Percentiles rank a stretch among this genome's conserved stretches.
These are phyloP conservation scores for Aquanectria penicillioides DNA, from an alignment of 2,329 filamentous ascomycete species.

Conservation along the genomic window DNA sequence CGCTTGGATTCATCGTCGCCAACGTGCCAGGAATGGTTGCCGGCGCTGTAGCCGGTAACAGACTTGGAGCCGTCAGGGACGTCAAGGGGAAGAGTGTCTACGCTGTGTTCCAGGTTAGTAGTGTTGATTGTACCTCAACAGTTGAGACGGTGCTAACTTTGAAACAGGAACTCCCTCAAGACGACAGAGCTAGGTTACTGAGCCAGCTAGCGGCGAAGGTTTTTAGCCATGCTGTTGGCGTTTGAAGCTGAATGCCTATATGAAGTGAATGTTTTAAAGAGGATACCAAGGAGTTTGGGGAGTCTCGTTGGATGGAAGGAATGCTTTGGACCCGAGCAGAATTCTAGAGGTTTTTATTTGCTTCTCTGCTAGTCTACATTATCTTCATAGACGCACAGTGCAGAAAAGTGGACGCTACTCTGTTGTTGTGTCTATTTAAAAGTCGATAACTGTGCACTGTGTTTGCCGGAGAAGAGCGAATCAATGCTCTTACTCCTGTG, in stretches of 20 bases:
- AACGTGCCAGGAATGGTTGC: conserved; percentile 91
- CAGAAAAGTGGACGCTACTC: too few species aligned
- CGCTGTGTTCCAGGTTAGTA: conserved; percentile 76
- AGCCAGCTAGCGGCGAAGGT: conserved; percentile 87
- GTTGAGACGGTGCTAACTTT: conserved; percentile 13
- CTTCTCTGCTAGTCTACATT: too few species aligned
- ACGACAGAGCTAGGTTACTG: conserved; percentile 82
- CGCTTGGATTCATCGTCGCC: conserved; percentile 93
- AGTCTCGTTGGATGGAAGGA: conserved; percentile 9
- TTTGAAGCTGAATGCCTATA: conserved; percentile 41
- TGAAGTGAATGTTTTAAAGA: neutral
- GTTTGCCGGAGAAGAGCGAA: too few species aligned
- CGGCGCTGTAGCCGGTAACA: conserved; percentile 90
- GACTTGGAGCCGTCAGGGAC: conserved; percentile 89
- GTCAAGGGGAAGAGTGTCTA: conserved; percentile 95
- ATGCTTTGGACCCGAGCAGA: too few species aligned
- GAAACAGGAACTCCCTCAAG: conserved; percentile 78
- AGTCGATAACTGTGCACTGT: too few species aligned
- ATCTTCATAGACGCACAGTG: too few species aligned
- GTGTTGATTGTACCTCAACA: neutral
- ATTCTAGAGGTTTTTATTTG: too few species aligned
- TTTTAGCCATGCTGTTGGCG: conserved; percentile 80
- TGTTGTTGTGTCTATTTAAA: too few species aligned
- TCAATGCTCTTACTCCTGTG: too few species aligned
- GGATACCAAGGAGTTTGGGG: conserved; percentile 22